These are phyloP conservation scores for Globisporangium cederbergense DNA, from an alignment of 352 stramenopile genomes.

Conservation along the genomic window DNA sequence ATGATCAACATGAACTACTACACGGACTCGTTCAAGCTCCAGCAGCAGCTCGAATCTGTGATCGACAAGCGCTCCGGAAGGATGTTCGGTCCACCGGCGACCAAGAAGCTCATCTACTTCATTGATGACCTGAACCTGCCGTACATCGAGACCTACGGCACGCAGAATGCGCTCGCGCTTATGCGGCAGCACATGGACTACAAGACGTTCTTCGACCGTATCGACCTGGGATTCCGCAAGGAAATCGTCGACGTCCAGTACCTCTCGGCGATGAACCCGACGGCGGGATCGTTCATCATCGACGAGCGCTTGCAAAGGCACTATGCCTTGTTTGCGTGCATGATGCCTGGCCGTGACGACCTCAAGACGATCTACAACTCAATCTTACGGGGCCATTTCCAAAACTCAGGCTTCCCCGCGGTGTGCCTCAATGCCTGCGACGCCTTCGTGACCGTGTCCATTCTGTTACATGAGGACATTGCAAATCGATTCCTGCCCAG, in stretches of 20 bases:
- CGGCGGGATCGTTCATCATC: constrained; percentile 95
- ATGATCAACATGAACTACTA: constrained; percentile 99
- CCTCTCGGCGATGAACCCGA: constrained; percentile 96
- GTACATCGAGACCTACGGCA: constrained; percentile 97
- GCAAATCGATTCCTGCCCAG: constrained; percentile 93
- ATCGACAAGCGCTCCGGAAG: constrained; percentile 96
- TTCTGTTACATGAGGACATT: constrained; percentile 92
- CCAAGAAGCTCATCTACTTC: constrained; percentile 96
- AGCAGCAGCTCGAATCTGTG: constrained; percentile 94
- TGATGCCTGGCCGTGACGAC: constrained; percentile 94
- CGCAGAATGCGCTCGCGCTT: constrained; percentile 94
- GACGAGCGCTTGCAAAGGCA: constrained; percentile 95
- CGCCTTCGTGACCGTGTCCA: constrained; percentile 90
- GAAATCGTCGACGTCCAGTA: constrained; percentile 97
- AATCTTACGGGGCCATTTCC: constrained; percentile 93
- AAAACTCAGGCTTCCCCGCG: constrained; percentile 71
- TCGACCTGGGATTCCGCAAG: constrained; percentile 96
- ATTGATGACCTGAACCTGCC: constrained; percentile 97
- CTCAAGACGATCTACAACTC: constrained; percentile 95
- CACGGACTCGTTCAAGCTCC: constrained; percentile 92
- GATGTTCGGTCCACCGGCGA: constrained; percentile 94
- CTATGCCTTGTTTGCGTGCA: constrained; percentile 94
- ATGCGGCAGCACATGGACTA: constrained; percentile 97
- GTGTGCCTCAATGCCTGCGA: constrained; percentile 66
- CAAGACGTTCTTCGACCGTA: constrained; percentile 93